A percentile compares a stretch with the other conserved stretches of the same genome.
Evolutionary conservation across 2,329 filamentous ascomycete genomes (phyloP).

Genomic region (Knufia fluminis): DNA sequence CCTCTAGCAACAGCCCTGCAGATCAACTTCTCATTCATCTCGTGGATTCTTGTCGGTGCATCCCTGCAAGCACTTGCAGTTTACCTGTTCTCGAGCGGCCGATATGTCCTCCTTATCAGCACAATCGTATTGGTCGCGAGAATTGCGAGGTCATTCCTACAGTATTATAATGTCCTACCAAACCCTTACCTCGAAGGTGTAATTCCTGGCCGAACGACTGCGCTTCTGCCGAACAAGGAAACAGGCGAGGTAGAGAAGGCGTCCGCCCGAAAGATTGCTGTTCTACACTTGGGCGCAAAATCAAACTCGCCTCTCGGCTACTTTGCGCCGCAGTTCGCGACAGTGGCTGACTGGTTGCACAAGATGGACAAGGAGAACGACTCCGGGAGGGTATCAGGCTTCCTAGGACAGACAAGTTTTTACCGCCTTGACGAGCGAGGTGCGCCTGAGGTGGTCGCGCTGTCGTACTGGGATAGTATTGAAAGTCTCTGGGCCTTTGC

Average conservation of each 20-base stretch:
- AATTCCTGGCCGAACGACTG: conserved; percentile 29
- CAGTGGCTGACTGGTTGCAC: conserved; percentile 26
- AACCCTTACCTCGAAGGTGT: conserved; percentile 33
- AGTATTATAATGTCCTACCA: conserved; percentile 26
- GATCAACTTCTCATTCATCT: conserved; percentile 31
- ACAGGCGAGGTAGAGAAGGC: conserved; percentile 23
- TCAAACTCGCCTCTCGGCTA: conserved; percentile 34
- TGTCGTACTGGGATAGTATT: conserved; percentile 35
- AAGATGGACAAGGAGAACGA: conserved; percentile 26
- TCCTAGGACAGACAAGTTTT: conserved; percentile 30
- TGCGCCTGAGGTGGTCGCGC: conserved; percentile 28
- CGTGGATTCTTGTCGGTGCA: conserved; percentile 35
- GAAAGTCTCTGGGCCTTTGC: conserved; percentile 39
- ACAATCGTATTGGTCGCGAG: conserved; percentile 26
- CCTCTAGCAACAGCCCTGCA: too few relatives aligned
- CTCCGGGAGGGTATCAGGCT: conserved; percentile 24
- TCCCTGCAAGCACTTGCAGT: conserved; percentile 31
- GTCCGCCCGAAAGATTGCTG: conserved; percentile 27
- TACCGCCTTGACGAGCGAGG: conserved; percentile 27
- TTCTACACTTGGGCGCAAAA: conserved; percentile 32
- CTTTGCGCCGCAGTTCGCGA: conserved; percentile 28
- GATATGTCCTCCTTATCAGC: conserved; percentile 30
- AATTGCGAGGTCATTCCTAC: conserved; percentile 27
- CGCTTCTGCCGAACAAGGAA: conserved; percentile 30
- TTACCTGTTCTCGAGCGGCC: conserved; percentile 26